Evolutionary conservation across 108 stramenopile genomes (phyloP), one percentile per base, ranked within the genome.

Genomic region (Fragilaria crotonensis): DNA sequence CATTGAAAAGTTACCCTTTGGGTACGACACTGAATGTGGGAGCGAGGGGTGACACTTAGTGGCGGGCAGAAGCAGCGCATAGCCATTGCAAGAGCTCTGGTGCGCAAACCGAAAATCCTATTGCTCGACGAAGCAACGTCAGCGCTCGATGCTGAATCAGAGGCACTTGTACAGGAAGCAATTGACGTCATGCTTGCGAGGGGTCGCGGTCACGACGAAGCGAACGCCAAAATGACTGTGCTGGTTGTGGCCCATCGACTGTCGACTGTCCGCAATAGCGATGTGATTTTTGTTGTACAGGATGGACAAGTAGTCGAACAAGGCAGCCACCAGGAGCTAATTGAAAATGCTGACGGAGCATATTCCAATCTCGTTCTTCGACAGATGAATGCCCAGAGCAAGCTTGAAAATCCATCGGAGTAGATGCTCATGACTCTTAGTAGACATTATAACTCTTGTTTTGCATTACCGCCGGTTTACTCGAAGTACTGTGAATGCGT

Each of bases 171-270:
- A 25, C 90, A 93, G 60, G 64, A 70, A 31, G 90, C 93, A 5
- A 78, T 95, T 69, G 87, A 93, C 66, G 64, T 83, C 51, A 73
- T 90, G 67, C 58, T 83, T 55, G 53, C 36, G 7, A 41, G 69
- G 29, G 70, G 57, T 49, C 71, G 66, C 30, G 63, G 18, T 36
- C 52, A 26, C 55, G 63, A 54, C 30, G 50, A 45, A 23, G 23
- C 54, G 55, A 45, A 47, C 56, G 18, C 45, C 53, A 66, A 66
- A 41, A 83, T 87, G 49, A 96, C 95, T 20, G 88, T 88, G 0
- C 22, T 98, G 28, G 87, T 96, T 36, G 95, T 96, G 26, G 97
- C 97, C 0, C 97, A 98, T 73, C 75, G 97, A 25, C 67, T 98
- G 23, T 68, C 67, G 19, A 97, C 97, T 7, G 80, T 98, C 48